Evolutionary conservation across 176 grass and related monocot species (phyloP), one percentile per base, ranked within the genome.

Genomic region (Avena sativa): DNA sequence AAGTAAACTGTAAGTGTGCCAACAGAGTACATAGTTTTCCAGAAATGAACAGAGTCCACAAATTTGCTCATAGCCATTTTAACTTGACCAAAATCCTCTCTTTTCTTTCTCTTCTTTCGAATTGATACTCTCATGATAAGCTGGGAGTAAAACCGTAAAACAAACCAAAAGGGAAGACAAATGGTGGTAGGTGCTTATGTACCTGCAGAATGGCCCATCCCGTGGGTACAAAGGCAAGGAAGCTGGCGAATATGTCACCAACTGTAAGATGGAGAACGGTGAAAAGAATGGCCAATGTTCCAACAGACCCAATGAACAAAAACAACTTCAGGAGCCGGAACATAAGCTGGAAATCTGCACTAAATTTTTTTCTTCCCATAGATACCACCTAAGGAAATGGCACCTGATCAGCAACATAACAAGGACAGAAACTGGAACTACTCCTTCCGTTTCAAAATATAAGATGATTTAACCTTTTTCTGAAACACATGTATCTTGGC

Each of bases 201-300:
- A 95, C 95, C 66, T 93, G 91, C 77, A 98, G 86, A 67, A 98
- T 83, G 23, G 95, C 95, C 93, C 95, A 98, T 89, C 93, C 93
- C 30, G 93, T 98, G 12, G 95, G 95, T 82, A 80, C 88, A 59
- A 98, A 98, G 38, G 95, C 93, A 72, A 98, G 91, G 77, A 98
- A 88, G 72, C 93, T 91, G 52, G 88, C 83, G 25, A 98, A 93
- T 84, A 98, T 95, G 69, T 98, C 95, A 57, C 91, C 81, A 28
- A 95, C 55, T 78, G 91, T 98, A 64, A 95, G 90, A 89, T 98
- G 88, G 58, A 93, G 86, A 78, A 95, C 51, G 65, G 86, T 85
- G 90, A 98, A 98, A 80, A 98, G 96, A 76, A 92, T 86, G 13
- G 89, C 91, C 70, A 95, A 49, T 30, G 90, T 88, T 79, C 96